A percentile compares a stretch with the other conserved stretches of the same genome.
These are phyloP conservation scores for Chlorociboria aeruginascens DNA, from an alignment of 495 filamentous ascomycete species.

Conservation along the genomic window DNA sequence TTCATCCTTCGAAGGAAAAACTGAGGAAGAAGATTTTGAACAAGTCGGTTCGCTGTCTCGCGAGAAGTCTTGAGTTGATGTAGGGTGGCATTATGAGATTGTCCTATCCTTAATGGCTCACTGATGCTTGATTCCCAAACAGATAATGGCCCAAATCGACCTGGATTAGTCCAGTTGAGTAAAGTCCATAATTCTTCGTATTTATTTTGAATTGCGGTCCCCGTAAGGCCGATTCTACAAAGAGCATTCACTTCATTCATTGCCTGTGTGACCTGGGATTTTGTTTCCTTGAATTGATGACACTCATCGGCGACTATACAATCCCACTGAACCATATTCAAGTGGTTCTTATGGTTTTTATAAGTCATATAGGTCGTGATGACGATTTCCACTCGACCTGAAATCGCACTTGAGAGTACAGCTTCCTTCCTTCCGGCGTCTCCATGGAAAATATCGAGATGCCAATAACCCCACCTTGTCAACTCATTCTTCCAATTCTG, in stretches of 20 bases:
- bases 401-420: constrained; percentile 59
- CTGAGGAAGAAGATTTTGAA: constrained; percentile 75
- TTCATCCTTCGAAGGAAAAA: constrained; percentile 95
- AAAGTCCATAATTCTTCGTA: constrained; percentile 97
- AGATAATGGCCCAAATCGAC: constrained; percentile 62
- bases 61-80: constrained; percentile 71
- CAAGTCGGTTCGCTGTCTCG: constrained; percentile 73
- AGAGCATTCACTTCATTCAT: constrained; percentile 91
- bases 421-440: constrained; percentile 45
- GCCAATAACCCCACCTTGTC: constrained; percentile 91
- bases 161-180: constrained; percentile 94
- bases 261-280: constrained; percentile 64
- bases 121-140: constrained; percentile 72
- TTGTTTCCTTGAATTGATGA: constrained; percentile 75
- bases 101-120: constrained; percentile 70
- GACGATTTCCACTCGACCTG: constrained; percentile 73
- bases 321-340: constrained; percentile 89
- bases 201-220: constrained; percentile 95
- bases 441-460: constrained; percentile 74
- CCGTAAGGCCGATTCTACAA: constrained; percentile 86
- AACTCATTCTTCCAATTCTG: constrained; percentile 85
- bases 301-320: constrained; percentile 97
- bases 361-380: constrained; percentile 93
- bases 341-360: constrained; percentile 53
- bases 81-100: constrained; percentile 85